Evolutionary conservation across 495 filamentous ascomycete genomes (phyloP).

Genomic region (Entonaema liquescens): DNA sequence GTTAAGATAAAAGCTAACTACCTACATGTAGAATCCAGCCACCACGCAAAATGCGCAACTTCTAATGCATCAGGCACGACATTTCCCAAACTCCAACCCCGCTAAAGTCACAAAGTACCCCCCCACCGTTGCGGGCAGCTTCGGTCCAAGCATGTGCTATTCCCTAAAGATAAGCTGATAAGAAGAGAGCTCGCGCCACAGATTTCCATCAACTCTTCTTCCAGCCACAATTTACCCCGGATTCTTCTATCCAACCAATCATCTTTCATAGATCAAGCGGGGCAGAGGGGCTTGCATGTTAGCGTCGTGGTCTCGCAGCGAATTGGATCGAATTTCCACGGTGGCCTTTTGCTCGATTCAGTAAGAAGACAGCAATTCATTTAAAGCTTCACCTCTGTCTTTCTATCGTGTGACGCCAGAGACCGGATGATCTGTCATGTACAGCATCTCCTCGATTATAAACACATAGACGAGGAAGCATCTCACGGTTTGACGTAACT

Average conservation of each 20-base stretch:
- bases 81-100: slow-evolving; percentile 25
- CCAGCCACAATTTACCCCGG: slow-evolving; percentile 42
- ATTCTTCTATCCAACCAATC: slow-evolving; percentile 29
- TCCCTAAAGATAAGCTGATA: neutral
- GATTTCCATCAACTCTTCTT: neutral
- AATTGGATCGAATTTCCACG: slow-evolving; percentile 46
- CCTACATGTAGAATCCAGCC: too few relatives aligned
- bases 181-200: slow-evolving; percentile 43
- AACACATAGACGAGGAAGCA: neutral
- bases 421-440: slow-evolving; percentile 31
- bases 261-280: neutral
- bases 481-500: slow-evolving; percentile 14
- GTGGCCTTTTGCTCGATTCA: slow-evolving; percentile 48
- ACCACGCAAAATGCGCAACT: neutral
- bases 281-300: slow-evolving; percentile 1
- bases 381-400: slow-evolving; percentile 18
- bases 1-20: neutral
- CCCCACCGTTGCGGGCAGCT: neutral
- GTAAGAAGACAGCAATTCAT: slow-evolving; percentile 31
- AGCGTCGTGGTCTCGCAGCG: slow-evolving; percentile 16
- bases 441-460: slow-evolving; percentile 20
- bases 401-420: slow-evolving; percentile 6
- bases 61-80: slow-evolving; percentile 10
- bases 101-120: slow-evolving; percentile 34
- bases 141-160: neutral